phyloP scores from a whole-genome alignment of 805 yeast genomes.

The Tetrapisispora taiwanensis region DNA sequence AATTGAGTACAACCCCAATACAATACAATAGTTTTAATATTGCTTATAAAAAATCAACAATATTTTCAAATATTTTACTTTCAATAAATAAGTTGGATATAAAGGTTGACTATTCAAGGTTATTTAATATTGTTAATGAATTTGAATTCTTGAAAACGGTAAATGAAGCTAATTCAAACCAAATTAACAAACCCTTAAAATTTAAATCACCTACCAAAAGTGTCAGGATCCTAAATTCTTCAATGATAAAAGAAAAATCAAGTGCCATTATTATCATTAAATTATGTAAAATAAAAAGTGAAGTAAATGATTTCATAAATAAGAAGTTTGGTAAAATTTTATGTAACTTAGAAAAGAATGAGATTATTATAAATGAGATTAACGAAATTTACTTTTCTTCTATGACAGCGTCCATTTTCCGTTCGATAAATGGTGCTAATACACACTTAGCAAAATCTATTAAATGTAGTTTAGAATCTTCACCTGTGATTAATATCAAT shows the following conservation, averaged over 20 bases:
- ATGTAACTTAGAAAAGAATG: constrained; percentile 4
- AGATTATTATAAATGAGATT: constrained; percentile 10
- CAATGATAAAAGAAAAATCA: constrained; percentile 15
- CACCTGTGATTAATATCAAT: constrained; percentile 35
- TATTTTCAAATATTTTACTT: not conserved
- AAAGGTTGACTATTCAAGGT: not conserved
- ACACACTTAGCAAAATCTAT: not conserved
- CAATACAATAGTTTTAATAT: not conserved
- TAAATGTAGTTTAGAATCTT: not conserved
- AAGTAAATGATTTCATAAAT: constrained; percentile 7
- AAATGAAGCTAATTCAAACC: too few species aligned
- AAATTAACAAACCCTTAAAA: too few species aligned
- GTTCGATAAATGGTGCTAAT: constrained; percentile 2
- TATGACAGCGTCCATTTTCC: constrained; percentile 6
- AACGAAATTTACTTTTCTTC: constrained; percentile 3
- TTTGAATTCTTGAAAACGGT: not conserved
- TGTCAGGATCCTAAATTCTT: constrained; percentile 21
- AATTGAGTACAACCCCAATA: not conserved
- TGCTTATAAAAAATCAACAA: not conserved
- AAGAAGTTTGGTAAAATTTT: constrained; percentile 15
- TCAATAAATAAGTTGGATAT: not conserved
- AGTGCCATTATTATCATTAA: constrained; percentile 11
- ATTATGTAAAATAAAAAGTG: constrained; percentile 8
- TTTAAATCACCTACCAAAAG: constrained; percentile 8
- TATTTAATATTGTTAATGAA: not conserved